phyloP scores from a whole-genome alignment of 2,329 filamentous ascomycete genomes.

The Albophoma yamanashiensis region DNA sequence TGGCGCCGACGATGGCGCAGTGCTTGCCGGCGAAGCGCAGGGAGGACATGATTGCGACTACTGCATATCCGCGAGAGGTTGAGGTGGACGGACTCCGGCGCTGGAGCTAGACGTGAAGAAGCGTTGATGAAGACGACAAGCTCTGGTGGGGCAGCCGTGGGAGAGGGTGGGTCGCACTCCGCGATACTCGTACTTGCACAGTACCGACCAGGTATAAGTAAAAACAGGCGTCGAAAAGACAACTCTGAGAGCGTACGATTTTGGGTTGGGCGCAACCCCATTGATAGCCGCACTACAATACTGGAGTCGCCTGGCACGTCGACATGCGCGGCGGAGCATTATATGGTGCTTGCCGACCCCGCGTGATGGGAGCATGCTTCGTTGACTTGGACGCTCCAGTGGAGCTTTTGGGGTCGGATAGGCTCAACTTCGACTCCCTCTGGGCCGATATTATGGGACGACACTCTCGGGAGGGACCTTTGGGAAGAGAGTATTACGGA shows the following conservation, averaged over 20 bases:
- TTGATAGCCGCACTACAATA: too few relatives aligned
- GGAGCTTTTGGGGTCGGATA: background rate
- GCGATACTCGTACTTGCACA: too few relatives aligned
- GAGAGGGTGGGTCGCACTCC: background rate
- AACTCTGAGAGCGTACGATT: too few relatives aligned
- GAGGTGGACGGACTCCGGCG: background rate
- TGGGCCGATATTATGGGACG: too few relatives aligned
- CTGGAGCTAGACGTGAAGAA: background rate
- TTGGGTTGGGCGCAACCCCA: too few relatives aligned
- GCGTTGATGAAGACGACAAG: background rate
- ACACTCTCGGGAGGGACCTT: too few relatives aligned
- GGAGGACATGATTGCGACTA: constrained; percentile 7
- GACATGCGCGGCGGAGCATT: too few relatives aligned
- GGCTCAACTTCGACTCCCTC: too few relatives aligned
- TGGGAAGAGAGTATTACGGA: too few relatives aligned
- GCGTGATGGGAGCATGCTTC: background rate
- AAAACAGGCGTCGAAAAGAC: too few relatives aligned
- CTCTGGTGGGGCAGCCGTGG: background rate
- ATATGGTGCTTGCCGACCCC: background rate
- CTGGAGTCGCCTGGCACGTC: too few relatives aligned
- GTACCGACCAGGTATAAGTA: background rate
- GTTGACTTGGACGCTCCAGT: background rate
- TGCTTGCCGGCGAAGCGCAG: constrained; percentile 34
- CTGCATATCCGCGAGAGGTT: background rate
- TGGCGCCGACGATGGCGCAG: constrained; percentile 58